A percentile compares a stretch with the other conserved stretches of the same genome.
phyloP scores from a whole-genome alignment of 2,329 filamentous ascomycete genomes.

The Beauveria caledonica region DNA sequence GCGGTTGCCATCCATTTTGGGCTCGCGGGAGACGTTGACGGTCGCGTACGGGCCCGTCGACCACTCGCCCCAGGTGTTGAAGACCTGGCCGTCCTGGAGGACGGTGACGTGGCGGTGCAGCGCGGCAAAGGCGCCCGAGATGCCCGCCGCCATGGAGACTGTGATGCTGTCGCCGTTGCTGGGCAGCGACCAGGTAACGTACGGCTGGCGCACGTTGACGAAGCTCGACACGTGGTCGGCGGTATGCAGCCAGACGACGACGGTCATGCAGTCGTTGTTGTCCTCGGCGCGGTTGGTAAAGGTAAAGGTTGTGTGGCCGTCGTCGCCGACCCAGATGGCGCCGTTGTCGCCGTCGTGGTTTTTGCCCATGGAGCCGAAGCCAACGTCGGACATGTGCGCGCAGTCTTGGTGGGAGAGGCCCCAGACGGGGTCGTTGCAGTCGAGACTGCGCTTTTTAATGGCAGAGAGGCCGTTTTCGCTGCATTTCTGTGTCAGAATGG shows the following conservation, averaged over 20 bases:
- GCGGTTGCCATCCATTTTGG: constrained; percentile 34
- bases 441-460: not conserved
- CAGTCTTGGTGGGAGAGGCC: constrained; percentile 20
- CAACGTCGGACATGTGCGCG: constrained; percentile 21
- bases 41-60: constrained; percentile 29
- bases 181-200: constrained; percentile 31
- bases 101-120: constrained; percentile 24
- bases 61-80: constrained; percentile 37
- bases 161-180: constrained; percentile 23
- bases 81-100: constrained; percentile 29
- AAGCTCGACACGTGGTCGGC: constrained; percentile 16
- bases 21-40: constrained; percentile 34
- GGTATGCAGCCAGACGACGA: constrained; percentile 21
- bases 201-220: constrained; percentile 20
- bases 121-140: constrained; percentile 32
- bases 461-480: not conserved
- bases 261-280: constrained; percentile 16
- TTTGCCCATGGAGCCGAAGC: constrained; percentile 18
- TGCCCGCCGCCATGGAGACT: constrained; percentile 28
- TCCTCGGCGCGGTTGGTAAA: constrained; percentile 20
- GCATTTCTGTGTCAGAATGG: not conserved
- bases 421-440: constrained; percentile 15
- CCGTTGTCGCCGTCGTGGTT: constrained; percentile 18
- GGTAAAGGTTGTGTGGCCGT: constrained; percentile 21
- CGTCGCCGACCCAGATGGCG: constrained; percentile 23